phyloP scores from a whole-genome alignment of 164 flowering plant genomes.

The Berberis thunbergii region DNA sequence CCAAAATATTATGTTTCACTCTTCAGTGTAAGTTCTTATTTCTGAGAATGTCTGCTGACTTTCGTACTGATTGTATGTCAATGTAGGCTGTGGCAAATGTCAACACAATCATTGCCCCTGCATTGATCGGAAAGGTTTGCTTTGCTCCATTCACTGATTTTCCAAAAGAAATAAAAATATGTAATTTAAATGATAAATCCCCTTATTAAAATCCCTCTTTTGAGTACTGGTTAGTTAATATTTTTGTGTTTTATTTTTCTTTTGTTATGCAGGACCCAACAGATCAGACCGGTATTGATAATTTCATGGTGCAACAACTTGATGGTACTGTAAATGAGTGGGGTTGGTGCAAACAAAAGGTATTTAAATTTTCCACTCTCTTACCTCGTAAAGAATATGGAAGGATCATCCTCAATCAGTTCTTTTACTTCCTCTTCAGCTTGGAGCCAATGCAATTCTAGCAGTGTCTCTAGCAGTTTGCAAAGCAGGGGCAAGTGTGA shows the following conservation, averaged over 20 bases:
- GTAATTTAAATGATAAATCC: too few species aligned
- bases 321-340: slow-evolving; percentile 47
- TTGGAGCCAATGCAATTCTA: slow-evolving; percentile 44
- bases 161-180: neutral
- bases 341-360: slow-evolving; percentile 54
- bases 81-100: slow-evolving; percentile 51
- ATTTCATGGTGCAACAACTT: slow-evolving; percentile 43
- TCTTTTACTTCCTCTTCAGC: slow-evolving; percentile 17
- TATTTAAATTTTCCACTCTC: neutral
- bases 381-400: too few species aligned
- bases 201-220: too few species aligned
- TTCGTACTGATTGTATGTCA: neutral
- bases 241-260: neutral
- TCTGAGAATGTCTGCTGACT: neutral
- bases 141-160: neutral
- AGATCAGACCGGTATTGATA: slow-evolving; percentile 31
- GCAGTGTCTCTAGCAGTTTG: slow-evolving; percentile 45
- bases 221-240: too few species aligned
- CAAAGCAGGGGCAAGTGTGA: slow-evolving; percentile 38
- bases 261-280: slow-evolving; percentile 26
- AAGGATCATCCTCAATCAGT: neutral
- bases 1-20: too few species aligned
- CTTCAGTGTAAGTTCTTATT: too few species aligned
- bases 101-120: slow-evolving; percentile 46
- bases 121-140: slow-evolving; percentile 45